Evolutionary conservation across 2,329 filamentous ascomycete genomes (phyloP).

Genomic region (Pestalotiopsis sp.): DNA sequence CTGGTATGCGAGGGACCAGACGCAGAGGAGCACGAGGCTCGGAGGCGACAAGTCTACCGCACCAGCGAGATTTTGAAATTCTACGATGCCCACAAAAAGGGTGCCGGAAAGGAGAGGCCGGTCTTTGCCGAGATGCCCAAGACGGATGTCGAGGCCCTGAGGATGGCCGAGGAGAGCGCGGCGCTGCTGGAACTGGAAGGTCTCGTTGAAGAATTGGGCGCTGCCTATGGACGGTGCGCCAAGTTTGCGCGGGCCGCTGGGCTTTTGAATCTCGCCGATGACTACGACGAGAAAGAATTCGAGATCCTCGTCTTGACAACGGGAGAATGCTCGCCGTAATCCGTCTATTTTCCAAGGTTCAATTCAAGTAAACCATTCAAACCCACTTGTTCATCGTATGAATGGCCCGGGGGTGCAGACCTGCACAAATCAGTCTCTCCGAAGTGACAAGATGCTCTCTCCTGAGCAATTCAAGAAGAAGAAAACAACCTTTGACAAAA

Average conservation of each 20-base stretch:
- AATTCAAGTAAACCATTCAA: too few relatives aligned
- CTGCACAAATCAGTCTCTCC: too few relatives aligned
- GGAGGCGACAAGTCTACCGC: slow-evolving; percentile 5
- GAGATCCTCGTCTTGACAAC: slow-evolving; percentile 1
- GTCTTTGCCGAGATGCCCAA: slow-evolving; percentile 10
- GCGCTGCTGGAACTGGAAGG: neutral
- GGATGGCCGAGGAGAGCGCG: slow-evolving; percentile 1
- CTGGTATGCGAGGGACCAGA: slow-evolving; percentile 6
- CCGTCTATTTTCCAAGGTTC: neutral
- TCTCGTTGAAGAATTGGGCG: slow-evolving; percentile 3
- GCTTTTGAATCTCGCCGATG: neutral
- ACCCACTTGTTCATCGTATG: too few relatives aligned
- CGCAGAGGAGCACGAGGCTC: neutral
- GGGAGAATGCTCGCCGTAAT: neutral
- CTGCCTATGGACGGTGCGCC: slow-evolving; percentile 6
- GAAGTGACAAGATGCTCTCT: too few relatives aligned
- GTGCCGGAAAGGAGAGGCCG: neutral
- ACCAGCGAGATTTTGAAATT: slow-evolving; percentile 1
- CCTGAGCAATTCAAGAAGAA: too few relatives aligned
- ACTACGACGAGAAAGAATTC: slow-evolving; percentile 3
- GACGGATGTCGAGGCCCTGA: slow-evolving; percentile 2
- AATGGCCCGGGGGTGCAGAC: too few relatives aligned
- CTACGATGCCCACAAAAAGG: slow-evolving; percentile 2
- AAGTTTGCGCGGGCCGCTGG: neutral
- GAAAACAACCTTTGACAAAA: too few relatives aligned